Evolutionary conservation across 345 rosid species (phyloP).

Genomic region (Bruguiera gymnorhiza): DNA sequence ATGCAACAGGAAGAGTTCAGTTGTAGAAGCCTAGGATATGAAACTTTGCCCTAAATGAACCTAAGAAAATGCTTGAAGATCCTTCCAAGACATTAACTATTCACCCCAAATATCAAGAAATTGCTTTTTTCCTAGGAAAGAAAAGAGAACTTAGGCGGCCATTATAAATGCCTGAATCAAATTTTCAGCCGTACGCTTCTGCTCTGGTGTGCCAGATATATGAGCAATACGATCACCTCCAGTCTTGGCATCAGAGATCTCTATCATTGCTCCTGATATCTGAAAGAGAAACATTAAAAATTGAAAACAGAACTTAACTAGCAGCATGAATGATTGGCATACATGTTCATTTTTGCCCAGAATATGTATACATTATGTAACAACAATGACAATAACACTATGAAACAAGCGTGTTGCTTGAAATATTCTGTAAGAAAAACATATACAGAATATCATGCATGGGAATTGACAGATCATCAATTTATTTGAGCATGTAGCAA

Average conservation of each 20-base stretch:
- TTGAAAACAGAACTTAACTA: constrained; percentile 9
- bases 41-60: constrained; percentile 35
- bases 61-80: constrained; percentile 32
- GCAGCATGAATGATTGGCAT: not conserved
- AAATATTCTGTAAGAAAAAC: not conserved
- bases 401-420: not conserved
- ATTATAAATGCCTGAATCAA: constrained; percentile 95
- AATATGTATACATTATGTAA: not conserved
- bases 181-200: constrained; percentile 88
- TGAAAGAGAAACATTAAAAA: constrained; percentile 35
- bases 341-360: too few relatives aligned
- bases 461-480: too few relatives aligned
- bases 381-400: not conserved
- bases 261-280: constrained; percentile 98
- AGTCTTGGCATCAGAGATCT: constrained; percentile 77
- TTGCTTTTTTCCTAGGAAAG: not conserved
- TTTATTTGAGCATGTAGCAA: too few relatives aligned
- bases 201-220: constrained; percentile 85
- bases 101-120: constrained; percentile 35
- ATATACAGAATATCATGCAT: too few relatives aligned
- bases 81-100: constrained; percentile 33
- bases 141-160: constrained; percentile 52
- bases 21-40: constrained; percentile 33
- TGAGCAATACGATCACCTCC: constrained; percentile 83
- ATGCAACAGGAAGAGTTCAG: constrained; percentile 34